These are phyloP conservation scores for Fusarium avenaceum DNA, from an alignment of 2,329 filamentous ascomycete genomes.

Conservation along the genomic window DNA sequence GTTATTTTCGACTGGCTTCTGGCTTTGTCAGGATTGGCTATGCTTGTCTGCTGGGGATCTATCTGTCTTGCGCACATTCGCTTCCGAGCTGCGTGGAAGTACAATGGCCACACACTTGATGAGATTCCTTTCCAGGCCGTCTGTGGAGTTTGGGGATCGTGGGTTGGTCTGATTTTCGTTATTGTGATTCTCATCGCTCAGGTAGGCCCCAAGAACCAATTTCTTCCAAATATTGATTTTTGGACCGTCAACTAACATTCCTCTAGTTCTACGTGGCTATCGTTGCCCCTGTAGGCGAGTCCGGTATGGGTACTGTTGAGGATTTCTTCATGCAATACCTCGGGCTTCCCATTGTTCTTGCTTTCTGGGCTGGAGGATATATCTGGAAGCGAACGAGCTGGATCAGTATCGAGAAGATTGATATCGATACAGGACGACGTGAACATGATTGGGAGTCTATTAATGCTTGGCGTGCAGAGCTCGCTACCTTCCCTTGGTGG, in stretches of 20 bases:
- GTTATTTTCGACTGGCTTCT: slow-evolving; percentile 74
- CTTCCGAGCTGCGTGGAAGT: slow-evolving; percentile 72
- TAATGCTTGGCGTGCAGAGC: slow-evolving; percentile 63
- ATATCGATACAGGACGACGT: slow-evolving; percentile 74
- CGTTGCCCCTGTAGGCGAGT: slow-evolving; percentile 55
- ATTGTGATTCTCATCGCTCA: slow-evolving; percentile 66
- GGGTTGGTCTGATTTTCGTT: slow-evolving; percentile 71
- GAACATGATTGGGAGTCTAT: slow-evolving; percentile 74
- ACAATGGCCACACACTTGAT: slow-evolving; percentile 70
- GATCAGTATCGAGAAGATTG: slow-evolving; percentile 71
- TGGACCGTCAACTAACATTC: background rate
- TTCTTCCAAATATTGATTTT: rapidly evolving
- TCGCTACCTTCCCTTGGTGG: slow-evolving; percentile 66
- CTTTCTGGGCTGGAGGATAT: slow-evolving; percentile 69
- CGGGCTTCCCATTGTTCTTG: slow-evolving; percentile 65
- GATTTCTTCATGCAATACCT: slow-evolving; percentile 69
- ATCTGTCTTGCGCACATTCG: slow-evolving; percentile 74
- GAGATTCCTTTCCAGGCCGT: slow-evolving; percentile 74
- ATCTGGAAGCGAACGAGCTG: slow-evolving; percentile 75
- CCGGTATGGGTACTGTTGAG: slow-evolving; percentile 57
- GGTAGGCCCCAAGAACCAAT: slow-evolving; percentile 44
- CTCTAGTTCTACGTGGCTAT: slow-evolving; percentile 57
- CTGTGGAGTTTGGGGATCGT: slow-evolving; percentile 74
- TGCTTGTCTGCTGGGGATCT: slow-evolving; percentile 75
- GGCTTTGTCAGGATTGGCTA: slow-evolving; percentile 71